phyloP scores from a whole-genome alignment of 768 basidiomycete species.

The Xanthoconium stramineum region DNA sequence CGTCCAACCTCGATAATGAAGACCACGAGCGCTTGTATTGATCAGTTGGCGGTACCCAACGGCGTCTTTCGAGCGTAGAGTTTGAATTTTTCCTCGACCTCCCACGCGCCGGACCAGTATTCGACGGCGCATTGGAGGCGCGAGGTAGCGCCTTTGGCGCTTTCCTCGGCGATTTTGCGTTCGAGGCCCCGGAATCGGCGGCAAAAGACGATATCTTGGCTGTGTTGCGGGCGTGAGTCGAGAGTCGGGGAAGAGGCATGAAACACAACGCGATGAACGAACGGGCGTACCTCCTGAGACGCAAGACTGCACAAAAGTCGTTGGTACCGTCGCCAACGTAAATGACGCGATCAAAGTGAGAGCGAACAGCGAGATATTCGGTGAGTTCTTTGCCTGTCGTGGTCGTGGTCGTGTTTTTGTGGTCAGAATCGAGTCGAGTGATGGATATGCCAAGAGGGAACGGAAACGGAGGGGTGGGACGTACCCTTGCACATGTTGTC shows the following conservation, averaged over 20 bases:
- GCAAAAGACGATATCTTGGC: slow-evolving; percentile 82
- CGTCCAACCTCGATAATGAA: background rate
- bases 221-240: slow-evolving; percentile 25
- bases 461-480: background rate
- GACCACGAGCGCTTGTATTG: background rate
- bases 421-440: no score
- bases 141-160: slow-evolving; percentile 39
- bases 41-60: background rate
- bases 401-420: no score
- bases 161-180: slow-evolving; percentile 68
- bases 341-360: slow-evolving; percentile 69
- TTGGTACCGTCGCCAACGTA: slow-evolving; percentile 95
- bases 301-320: slow-evolving; percentile 91
- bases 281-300: slow-evolving; percentile 58
- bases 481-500: slow-evolving; percentile 98
- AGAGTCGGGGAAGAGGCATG: background rate
- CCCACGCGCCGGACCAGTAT: slow-evolving; percentile 96
- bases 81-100: slow-evolving; percentile 82
- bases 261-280: background rate
- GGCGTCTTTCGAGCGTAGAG: slow-evolving; percentile 6
- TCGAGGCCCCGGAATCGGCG: slow-evolving; percentile 76
- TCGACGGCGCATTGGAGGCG: slow-evolving; percentile 72
- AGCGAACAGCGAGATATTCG: slow-evolving; percentile 56
- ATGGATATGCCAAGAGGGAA: background rate
- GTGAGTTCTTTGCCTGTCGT: slow-evolving; percentile 85